Evolutionary conservation across 805 yeast genomes (phyloP).

Genomic region (Monosporozyma solicola): DNA sequence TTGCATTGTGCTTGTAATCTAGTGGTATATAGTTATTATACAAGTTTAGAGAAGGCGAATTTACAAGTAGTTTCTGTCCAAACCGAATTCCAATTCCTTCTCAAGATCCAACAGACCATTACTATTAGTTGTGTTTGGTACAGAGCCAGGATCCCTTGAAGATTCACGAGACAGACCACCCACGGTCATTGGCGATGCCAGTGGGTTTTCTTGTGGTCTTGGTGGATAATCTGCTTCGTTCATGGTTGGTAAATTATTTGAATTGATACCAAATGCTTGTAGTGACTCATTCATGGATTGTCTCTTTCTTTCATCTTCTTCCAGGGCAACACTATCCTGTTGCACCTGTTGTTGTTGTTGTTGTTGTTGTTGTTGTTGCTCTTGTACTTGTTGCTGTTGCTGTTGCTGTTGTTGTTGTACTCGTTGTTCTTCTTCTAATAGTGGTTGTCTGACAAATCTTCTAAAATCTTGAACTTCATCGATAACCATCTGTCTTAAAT

Average conservation of each 20-base stretch:
- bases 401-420: constrained; percentile 20
- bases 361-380: constrained; percentile 19
- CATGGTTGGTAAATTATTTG: constrained; percentile 32
- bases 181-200: constrained; percentile 18
- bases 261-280: constrained; percentile 40
- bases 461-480: constrained; percentile 75
- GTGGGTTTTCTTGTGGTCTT: constrained; percentile 46
- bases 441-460: constrained; percentile 70
- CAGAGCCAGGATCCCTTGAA: not conserved
- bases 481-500: constrained; percentile 66
- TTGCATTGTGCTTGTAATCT: too few species aligned
- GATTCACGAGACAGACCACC: constrained; percentile 7
- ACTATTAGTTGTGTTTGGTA: constrained; percentile 2
- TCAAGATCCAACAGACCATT: constrained; percentile 41
- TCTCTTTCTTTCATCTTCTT: not conserved
- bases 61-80: constrained; percentile 40
- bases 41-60: not conserved
- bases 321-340: not conserved
- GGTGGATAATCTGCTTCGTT: constrained; percentile 45
- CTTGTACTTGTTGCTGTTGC: constrained; percentile 20
- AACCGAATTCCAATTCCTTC: constrained; percentile 57
- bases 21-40: not conserved
- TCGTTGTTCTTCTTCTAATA: constrained; percentile 42
- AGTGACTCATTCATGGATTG: constrained; percentile 8
- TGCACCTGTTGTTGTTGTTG: constrained; percentile 14